Conservation (phyloP, 768 basidiomycete species). For the Auricularia cornea region DNA sequence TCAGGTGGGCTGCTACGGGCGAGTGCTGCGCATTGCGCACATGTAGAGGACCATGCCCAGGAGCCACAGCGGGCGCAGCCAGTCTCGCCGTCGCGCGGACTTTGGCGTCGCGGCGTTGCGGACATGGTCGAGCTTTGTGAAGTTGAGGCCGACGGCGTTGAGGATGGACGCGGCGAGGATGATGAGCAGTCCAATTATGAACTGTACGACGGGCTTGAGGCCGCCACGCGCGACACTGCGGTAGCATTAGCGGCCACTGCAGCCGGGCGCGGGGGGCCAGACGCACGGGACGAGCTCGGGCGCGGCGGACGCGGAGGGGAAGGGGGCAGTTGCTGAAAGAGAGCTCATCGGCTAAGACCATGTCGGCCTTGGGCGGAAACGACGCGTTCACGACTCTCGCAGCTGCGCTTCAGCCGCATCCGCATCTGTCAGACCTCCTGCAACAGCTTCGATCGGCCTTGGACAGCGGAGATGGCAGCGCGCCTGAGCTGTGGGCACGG, state of each 20-base stretch:
- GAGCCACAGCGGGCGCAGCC: conserved; percentile 80
- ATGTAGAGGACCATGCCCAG: conserved; percentile 93
- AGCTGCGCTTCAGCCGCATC: not conserved
- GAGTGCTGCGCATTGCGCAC: conserved; percentile 32
- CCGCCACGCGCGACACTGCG: not conserved
- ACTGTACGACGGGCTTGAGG: conserved; percentile 51
- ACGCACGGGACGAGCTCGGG: not conserved
- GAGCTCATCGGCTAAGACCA: too few relatives aligned
- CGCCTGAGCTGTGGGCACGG: not conserved
- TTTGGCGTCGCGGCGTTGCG: conserved; percentile 71
- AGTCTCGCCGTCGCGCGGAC: conserved; percentile 63
- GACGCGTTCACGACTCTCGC: not conserved
- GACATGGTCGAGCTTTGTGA: conserved; percentile 91
- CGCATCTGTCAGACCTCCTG: not conserved
- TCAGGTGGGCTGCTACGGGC: conserved; percentile 2
- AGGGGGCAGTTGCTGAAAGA: too few relatives aligned
- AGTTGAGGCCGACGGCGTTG: conserved; percentile 87
- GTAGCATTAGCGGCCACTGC: not conserved
- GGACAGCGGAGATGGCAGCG: not conserved
- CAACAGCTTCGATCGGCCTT: not conserved
- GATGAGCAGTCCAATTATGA: conserved; percentile 81
- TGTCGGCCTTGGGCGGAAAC: too few relatives aligned
- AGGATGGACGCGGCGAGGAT: conserved; percentile 77
- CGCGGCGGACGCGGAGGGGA: not conserved
- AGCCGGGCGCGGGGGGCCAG: not conserved